Base-by-base conservation (phyloP, 441 rosid species). In the Bruguiera hainesii region DNA sequence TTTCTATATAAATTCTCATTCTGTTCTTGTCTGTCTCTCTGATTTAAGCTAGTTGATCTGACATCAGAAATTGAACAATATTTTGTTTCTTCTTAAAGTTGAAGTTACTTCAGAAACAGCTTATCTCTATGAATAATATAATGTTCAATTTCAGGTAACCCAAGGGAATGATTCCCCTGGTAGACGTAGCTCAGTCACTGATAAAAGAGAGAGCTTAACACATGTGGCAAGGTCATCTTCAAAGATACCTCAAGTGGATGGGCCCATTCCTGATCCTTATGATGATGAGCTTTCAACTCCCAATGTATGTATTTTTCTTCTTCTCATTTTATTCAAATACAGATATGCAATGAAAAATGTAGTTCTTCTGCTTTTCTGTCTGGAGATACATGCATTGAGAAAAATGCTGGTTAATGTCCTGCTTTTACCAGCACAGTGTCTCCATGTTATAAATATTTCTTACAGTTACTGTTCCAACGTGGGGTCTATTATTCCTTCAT, bases 211-310 rank as follows among this genome's bases (percentile, higher is more conserved):
- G 70, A 42, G 67, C 35, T 31, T 72, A 65, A 62, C 85, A n/a
- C 65, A 66, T 60, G 48, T 65, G 23, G 31, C 75, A 2, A 78
- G 71, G 75, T 67, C 81, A 35, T 73, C 83, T 42, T 67, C 65
- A 30, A 90, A 81, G 75, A 89, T 95, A 66, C 90, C 97, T 63
- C 99, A 95, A 79, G 73, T 77, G 60, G 98, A 95, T 86, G 99
- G 99, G 56, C 95, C 96, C 48, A 80, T 79, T 68, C 98, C 99
- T 73, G 98, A 90, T 80, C 95, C 96, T 31, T 95, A 89, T 79
- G 99, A 95, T 65, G 99, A 95, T 61, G 83, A 78, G 77, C 83
- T 92, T 70, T 89, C 99, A 33, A 89, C 99, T 68, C 98, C 99
- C 63, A 95, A 91, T 85, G 98, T 95, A 74, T 75, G 94, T 69